phyloP scores from a whole-genome alignment of 768 basidiomycete genomes.

The Russula vinacea region DNA sequence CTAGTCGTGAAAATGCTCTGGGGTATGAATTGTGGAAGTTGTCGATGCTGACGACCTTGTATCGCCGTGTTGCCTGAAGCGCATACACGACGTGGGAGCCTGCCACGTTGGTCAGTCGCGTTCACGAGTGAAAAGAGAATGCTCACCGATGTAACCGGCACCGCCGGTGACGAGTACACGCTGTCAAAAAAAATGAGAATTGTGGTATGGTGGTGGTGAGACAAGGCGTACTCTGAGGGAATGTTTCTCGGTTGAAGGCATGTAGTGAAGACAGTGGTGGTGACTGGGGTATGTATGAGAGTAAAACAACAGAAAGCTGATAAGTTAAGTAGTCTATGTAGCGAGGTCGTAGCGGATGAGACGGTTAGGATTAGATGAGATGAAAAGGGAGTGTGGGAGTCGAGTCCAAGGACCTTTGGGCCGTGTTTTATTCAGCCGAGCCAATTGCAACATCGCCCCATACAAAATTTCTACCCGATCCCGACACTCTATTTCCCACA shows the following conservation, averaged over 20 bases:
- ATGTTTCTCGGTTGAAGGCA: slow-evolving; percentile 23
- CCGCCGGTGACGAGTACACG: slow-evolving; percentile 73
- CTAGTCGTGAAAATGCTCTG: slow-evolving; percentile 67
- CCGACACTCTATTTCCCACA: not conserved
- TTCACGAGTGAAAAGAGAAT: slow-evolving; percentile 22
- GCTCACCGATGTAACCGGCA: slow-evolving; percentile 83
- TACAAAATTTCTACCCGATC: slow-evolving; percentile 11
- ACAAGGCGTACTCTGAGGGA: slow-evolving; percentile 20
- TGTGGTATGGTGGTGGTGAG: slow-evolving; percentile 19
- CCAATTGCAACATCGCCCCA: slow-evolving; percentile 19
- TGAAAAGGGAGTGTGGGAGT: slow-evolving; percentile 12
- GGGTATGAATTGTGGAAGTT: slow-evolving; percentile 92
- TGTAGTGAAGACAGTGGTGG: slow-evolving; percentile 9
- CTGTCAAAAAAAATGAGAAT: slow-evolving; percentile 36
- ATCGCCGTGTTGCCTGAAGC: slow-evolving; percentile 80
- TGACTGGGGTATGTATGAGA: slow-evolving; percentile 14
- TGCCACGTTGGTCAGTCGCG: slow-evolving; percentile 35
- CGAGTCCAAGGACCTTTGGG: not conserved
- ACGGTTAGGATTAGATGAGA: slow-evolving; percentile 21
- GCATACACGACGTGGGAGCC: slow-evolving; percentile 92
- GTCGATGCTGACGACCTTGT: slow-evolving; percentile 92
- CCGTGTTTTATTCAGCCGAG: slow-evolving; percentile 2
- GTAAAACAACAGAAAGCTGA: slow-evolving; percentile 10
- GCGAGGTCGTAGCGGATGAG: slow-evolving; percentile 1
- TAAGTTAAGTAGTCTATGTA: slow-evolving; percentile 23